These are phyloP conservation scores for Fusarium subtropicale DNA, from an alignment of 2,329 filamentous ascomycete genomes.

Conservation along the genomic window DNA sequence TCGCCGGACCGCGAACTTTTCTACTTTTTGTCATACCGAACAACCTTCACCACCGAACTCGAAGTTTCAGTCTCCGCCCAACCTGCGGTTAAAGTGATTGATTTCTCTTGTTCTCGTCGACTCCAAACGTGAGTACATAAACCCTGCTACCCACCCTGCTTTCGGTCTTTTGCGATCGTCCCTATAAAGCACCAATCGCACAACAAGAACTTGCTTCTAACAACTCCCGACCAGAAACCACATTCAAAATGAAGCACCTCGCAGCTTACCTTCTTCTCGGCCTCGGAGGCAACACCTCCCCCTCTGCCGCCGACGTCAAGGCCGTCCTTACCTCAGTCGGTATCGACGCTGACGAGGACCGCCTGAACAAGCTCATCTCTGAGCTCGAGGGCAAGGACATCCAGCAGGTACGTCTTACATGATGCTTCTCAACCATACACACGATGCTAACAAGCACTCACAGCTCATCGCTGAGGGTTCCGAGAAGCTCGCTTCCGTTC, in stretches of 20 bases:
- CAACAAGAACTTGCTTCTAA: conserved; percentile 38
- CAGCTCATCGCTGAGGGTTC: conserved; percentile 93
- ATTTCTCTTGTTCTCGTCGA: conserved; percentile 81
- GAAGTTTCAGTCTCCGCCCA: conserved; percentile 99
- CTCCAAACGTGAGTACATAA: conserved; percentile 52
- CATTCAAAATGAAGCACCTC: conserved; percentile 97
- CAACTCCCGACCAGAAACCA: conserved; percentile 49
- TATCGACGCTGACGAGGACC: conserved; percentile 90
- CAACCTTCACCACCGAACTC: conserved; percentile 71
- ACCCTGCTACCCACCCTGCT: not conserved
- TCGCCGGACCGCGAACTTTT: conserved; percentile 46
- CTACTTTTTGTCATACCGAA: conserved; percentile 49
- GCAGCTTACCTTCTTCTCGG: conserved; percentile 98
- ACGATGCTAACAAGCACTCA: conserved; percentile 37
- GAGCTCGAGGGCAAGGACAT: conserved; percentile 95
- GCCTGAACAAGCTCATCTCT: conserved; percentile 84
- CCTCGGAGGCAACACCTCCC: conserved; percentile 91
- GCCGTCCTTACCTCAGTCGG: conserved; percentile 91
- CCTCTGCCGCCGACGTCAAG: conserved; percentile 88
- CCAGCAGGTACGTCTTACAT: conserved; percentile 78
- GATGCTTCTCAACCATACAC: not conserved
- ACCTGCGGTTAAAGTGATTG: conserved; percentile 99
- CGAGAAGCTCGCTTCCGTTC: conserved; percentile 96
- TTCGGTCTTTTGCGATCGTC: not conserved
- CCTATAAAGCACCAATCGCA: conserved; percentile 18